These are phyloP conservation scores for Agrostemma githago DNA, from an alignment of 148 eudicot genomes.

Conservation along the genomic window DNA sequence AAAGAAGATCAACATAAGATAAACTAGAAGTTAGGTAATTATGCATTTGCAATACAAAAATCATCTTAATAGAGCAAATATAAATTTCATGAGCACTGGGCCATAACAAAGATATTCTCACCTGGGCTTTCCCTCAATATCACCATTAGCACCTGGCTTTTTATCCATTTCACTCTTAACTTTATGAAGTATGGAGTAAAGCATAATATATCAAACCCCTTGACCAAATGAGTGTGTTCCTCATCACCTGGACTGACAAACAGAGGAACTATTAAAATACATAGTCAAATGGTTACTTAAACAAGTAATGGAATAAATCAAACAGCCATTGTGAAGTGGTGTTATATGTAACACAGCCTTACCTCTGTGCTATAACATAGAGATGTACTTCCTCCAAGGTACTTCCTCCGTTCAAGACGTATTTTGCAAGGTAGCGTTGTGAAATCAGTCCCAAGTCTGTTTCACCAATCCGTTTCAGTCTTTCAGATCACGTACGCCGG, in stretches of 20 bases:
- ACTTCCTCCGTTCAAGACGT: slow-evolving; percentile 96
- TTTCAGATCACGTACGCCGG: slow-evolving; percentile 59
- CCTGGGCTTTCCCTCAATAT: slow-evolving; percentile 69
- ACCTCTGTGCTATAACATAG: no score
- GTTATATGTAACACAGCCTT: neutral
- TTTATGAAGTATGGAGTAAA: slow-evolving; percentile 90
- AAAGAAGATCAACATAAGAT: neutral
- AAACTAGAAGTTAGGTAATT: neutral
- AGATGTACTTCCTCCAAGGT: slow-evolving; percentile 79
- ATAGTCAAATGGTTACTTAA: neutral
- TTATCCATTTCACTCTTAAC: slow-evolving; percentile 95
- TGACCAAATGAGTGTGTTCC: slow-evolving; percentile 98
- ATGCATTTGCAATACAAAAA: neutral
- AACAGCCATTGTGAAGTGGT: neutral
- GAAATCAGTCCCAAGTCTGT: slow-evolving; percentile 81
- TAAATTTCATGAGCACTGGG: neutral
- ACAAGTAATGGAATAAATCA: neutral
- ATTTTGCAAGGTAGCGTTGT: slow-evolving; percentile 75
- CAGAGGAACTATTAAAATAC: neutral
- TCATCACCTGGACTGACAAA: slow-evolving; percentile 70
- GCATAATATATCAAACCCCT: slow-evolving; percentile 97
- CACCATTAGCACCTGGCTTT: slow-evolving; percentile 72
- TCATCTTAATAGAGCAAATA: neutral
- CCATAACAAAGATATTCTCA: slow-evolving; percentile 26
- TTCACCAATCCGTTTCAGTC: slow-evolving; percentile 82